Evolutionary conservation across 2,329 filamentous ascomycete species (phyloP).

Genomic region (Aschersonia sp.): DNA sequence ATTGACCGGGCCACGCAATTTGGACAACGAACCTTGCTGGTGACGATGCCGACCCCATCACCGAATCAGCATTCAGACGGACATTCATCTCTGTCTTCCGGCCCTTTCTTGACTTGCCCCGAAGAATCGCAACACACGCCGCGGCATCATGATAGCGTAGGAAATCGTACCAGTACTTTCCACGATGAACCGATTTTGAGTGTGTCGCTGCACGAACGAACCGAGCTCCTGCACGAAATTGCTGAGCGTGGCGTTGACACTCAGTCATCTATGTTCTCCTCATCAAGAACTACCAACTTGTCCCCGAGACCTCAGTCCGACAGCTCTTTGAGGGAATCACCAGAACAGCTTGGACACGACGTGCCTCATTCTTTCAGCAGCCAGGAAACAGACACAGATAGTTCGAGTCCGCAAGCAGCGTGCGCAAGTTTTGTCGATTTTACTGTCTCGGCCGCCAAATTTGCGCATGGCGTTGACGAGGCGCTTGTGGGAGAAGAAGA

Average conservation of each 20-base stretch:
- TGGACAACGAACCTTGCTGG: not conserved
- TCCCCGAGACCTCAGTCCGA: conserved; percentile 26
- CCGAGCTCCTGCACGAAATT: not conserved
- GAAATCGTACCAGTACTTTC: conserved; percentile 8
- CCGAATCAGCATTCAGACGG: conserved; percentile 22
- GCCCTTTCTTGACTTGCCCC: conserved; percentile 24
- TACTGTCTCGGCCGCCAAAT: conserved; percentile 4
- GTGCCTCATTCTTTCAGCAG: conserved; percentile 16
- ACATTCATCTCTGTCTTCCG: conserved; percentile 20
- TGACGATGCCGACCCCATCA: conserved; percentile 31
- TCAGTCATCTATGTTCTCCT: conserved; percentile 12
- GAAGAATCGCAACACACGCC: conserved; percentile 21
- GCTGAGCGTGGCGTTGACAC: conserved; percentile 6
- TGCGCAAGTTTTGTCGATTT: conserved; percentile 1
- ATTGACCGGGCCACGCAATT: not conserved
- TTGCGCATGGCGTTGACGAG: conserved; percentile 11
- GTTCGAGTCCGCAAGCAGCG: not conserved
- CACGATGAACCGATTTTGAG: conserved; percentile 10
- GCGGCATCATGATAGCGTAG: conserved; percentile 10
- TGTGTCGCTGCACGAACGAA: conserved; percentile 5
- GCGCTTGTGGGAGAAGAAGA: conserved; percentile 13
- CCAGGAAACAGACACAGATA: conserved; percentile 8
- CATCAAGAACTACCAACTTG: conserved; percentile 26
- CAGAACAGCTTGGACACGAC: conserved; percentile 15
- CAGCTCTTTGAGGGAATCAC: conserved; percentile 18